Evolutionary conservation across 176 grass and related monocot species (phyloP).

Genomic region (Eremochloa ophiuroides): DNA sequence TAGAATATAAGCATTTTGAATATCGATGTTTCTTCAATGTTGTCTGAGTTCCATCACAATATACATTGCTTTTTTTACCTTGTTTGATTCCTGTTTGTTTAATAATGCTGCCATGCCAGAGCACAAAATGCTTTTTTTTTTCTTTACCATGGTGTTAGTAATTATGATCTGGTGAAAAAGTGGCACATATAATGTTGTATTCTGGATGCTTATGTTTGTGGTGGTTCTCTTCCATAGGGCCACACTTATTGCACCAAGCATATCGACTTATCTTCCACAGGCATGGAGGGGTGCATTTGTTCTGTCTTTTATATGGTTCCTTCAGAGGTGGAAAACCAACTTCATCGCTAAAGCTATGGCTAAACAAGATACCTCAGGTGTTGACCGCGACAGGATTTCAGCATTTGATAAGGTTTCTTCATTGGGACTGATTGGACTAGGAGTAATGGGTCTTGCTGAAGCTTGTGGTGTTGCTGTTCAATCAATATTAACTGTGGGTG

Average conservation of each 20-base stretch:
- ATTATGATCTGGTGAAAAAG: background rate
- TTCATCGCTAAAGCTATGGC: constrained; percentile 59
- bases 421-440: constrained; percentile 70
- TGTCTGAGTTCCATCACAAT: constrained; percentile 15
- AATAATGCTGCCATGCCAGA: background rate
- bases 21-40: constrained; percentile 21
- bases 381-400: constrained; percentile 68
- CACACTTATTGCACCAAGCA: constrained; percentile 58
- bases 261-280: constrained; percentile 64
- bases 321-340: constrained; percentile 91
- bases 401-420: constrained; percentile 75
- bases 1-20: constrained; percentile 8
- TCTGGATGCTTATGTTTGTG: constrained; percentile 25
- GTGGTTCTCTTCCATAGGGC: constrained; percentile 44
- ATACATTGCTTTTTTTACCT: background rate
- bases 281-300: constrained; percentile 76
- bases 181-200: constrained; percentile 5
- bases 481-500: constrained; percentile 97
- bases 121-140: background rate
- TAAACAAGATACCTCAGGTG: constrained; percentile 26
- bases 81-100: background rate
- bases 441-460: constrained; percentile 87
- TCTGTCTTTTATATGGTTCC: constrained; percentile 89
- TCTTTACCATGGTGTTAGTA: background rate
- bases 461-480: constrained; percentile 82